Percentiles rank a stretch among this genome's conserved stretches.
phyloP scores from a whole-genome alignment of 2,329 filamentous ascomycete species.

The Periconia sp. region DNA sequence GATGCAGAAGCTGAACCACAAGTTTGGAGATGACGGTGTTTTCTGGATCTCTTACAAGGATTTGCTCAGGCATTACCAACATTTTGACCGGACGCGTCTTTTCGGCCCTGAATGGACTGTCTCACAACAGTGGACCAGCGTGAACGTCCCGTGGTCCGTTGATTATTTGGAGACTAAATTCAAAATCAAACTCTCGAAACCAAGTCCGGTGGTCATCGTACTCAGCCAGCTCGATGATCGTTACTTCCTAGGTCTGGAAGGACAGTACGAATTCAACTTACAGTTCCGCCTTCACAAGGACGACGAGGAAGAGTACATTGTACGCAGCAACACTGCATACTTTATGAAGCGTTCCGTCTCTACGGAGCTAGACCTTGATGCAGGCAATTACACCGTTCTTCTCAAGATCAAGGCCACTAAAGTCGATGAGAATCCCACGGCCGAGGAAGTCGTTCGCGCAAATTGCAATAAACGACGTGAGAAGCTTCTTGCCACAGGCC shows the following conservation, averaged over 20 bases:
- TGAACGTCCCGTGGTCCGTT: conserved; percentile 65
- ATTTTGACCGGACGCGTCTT: conserved; percentile 66
- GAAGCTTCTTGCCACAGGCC: conserved; percentile 74
- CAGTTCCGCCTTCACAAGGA: conserved; percentile 66
- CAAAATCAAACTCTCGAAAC: conserved; percentile 58
- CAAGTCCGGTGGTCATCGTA: conserved; percentile 63
- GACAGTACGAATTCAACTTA: conserved; percentile 63
- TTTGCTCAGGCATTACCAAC: conserved; percentile 63
- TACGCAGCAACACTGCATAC: conserved; percentile 61
- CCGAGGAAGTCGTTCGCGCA: conserved; percentile 71
- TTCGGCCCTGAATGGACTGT: conserved; percentile 67
- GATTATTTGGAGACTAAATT: conserved; percentile 68
- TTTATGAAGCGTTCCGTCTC: conserved; percentile 77
- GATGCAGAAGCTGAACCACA: conserved; percentile 74
- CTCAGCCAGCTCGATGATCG: conserved; percentile 66
- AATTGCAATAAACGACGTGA: conserved; percentile 69
- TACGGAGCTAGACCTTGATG: conserved; percentile 75
- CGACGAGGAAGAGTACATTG: conserved; percentile 65
- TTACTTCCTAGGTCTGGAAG: conserved; percentile 64
- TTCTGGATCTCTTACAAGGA: conserved; percentile 69
- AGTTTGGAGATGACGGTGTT: conserved; percentile 76
- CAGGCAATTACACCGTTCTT: conserved; percentile 76
- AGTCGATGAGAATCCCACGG: conserved; percentile 55
- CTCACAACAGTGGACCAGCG: conserved; percentile 66
- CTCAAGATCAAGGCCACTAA: conserved; percentile 75